These are phyloP conservation scores for Jatropha multifida DNA, from an alignment of 441 rosid genomes.

Conservation along the genomic window DNA sequence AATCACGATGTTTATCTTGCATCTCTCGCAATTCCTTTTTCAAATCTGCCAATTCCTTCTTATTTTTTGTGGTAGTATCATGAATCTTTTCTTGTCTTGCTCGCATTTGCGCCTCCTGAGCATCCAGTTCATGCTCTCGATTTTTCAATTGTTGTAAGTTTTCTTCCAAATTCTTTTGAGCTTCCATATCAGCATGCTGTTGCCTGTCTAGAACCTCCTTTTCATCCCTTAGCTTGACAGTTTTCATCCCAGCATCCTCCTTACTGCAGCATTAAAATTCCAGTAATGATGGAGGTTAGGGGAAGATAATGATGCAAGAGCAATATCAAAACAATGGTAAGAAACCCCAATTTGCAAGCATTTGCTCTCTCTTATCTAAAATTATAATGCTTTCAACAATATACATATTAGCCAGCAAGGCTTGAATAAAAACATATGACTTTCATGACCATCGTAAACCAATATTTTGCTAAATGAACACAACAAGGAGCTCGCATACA, in stretches of 20 bases:
- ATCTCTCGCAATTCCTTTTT: conserved; percentile 65
- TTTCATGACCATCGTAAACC: neutral
- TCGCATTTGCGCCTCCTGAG: conserved; percentile 79
- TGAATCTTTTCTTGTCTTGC: conserved; percentile 60
- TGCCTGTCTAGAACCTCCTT: conserved; percentile 97
- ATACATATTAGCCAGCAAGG: neutral
- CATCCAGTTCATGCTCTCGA: conserved; percentile 71
- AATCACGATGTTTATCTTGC: conserved; percentile 74
- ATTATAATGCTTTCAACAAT: neutral
- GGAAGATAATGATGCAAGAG: conserved; percentile 1
- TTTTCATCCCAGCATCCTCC: conserved; percentile 96
- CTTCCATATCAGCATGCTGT: conserved; percentile 91
- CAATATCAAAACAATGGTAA: neutral
- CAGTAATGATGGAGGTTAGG: neutral
- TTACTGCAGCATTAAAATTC: conserved; percentile 54
- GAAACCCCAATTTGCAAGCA: neutral
- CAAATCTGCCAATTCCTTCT: conserved; percentile 59
- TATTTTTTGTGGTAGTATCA: conserved; percentile 61
- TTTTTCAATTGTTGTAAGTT: conserved; percentile 85
- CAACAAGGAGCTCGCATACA: neutral
- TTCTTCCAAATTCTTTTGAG: conserved; percentile 90
- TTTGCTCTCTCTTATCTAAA: neutral
- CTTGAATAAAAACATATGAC: neutral
- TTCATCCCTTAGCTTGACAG: conserved; percentile 89
- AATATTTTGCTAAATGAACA: neutral